Percentiles rank a stretch among this genome's conserved stretches.
Conservation (phyloP, 768 basidiomycete species). For the Serpula lacrymans region DNA sequence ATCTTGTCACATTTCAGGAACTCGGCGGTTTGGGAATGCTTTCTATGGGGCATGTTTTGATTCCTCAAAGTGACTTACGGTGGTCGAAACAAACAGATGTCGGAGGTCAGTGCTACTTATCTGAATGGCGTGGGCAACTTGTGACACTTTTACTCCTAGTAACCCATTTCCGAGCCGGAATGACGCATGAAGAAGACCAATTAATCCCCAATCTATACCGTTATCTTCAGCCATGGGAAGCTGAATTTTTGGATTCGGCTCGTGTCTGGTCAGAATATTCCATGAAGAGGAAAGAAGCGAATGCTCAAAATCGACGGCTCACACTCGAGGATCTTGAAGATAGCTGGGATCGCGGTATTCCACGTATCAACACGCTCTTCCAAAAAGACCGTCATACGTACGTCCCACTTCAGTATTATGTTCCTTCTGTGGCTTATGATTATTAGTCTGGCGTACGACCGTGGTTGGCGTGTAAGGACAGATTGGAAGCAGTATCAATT, state of each 20-base stretch:
- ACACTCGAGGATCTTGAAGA: conserved; percentile 98
- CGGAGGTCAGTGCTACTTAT: conserved; percentile 49
- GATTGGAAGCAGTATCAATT: conserved; percentile 98
- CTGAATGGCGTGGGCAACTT: no score
- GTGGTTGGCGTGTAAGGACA: conserved; percentile 96
- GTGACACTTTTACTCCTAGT: conserved; percentile 49
- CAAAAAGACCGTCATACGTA: conserved; percentile 96
- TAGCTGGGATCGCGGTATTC: conserved; percentile 98
- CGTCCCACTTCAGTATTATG: conserved; percentile 18
- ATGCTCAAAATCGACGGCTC: conserved; percentile 93
- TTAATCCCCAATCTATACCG: conserved; percentile 97
- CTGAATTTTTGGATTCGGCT: conserved; percentile 95
- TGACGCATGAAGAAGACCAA: conserved; percentile 94
- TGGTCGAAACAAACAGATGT: conserved; percentile 99
- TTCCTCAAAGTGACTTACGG: conserved; percentile 94
- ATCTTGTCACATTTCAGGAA: conserved; percentile 47
- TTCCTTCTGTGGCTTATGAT: conserved; percentile 1
- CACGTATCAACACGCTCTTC: conserved; percentile 98
- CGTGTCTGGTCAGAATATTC: conserved; percentile 99
- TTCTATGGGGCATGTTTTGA: conserved; percentile 98
- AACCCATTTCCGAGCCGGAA: conserved; percentile 98
- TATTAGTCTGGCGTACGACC: conserved; percentile 87
- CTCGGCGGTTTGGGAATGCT: conserved; percentile 98
- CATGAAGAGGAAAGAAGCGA: conserved; percentile 99
- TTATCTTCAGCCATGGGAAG: conserved; percentile 96